Base-by-base conservation (phyloP, 148 eudicot genomes). In the Rhododendron griersonianum region DNA sequence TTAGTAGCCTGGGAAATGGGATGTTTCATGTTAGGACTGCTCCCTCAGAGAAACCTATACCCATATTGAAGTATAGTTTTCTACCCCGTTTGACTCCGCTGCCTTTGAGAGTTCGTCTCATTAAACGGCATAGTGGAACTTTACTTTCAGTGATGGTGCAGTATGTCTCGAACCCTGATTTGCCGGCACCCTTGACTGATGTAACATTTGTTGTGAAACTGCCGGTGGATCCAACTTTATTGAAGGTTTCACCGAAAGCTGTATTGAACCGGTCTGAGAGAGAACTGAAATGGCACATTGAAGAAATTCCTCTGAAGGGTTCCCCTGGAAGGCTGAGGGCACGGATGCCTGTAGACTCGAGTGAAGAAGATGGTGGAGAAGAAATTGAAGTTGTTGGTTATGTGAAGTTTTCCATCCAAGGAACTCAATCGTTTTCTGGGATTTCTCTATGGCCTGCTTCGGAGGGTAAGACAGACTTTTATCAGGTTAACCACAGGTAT, bases 141-240 rank as follows among this genome's bases (percentile, higher is more conserved):
- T 87, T 96, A 63, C 95, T 96, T 57, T 96, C 99, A 37, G 92
- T 96, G 85, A 96, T 96, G 99, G 91, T 96, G 78, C 98, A 96
- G 61, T 96, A 96, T 81, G 93, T 91, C 11, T 92, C 98, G 15
- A 96, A 94, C 86, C 99, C 99, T 30, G 99, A 96, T 51, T 83
- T 95, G 85, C 90, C 94, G 3, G 92, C 85, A 10, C 98, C 98
- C 23, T 87, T 96, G 63, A 93, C 83, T 55, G 92, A 96, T 86
- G 98, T 96, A 30, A 93, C 95, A 1, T 91, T 96, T 86, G 87
- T 89, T 79, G 88, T 96, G 53, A 96, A 93, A 90, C 92, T 96
- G 23, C 98, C 99, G 0, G 98, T 95, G 73, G 98, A 96, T 84
- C 99, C 99, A 30, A 90, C 94, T 2, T 84, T 95, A 83, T 87